phyloP scores from a whole-genome alignment of 139 green algal genomes.

The Chlorella sp. region DNA sequence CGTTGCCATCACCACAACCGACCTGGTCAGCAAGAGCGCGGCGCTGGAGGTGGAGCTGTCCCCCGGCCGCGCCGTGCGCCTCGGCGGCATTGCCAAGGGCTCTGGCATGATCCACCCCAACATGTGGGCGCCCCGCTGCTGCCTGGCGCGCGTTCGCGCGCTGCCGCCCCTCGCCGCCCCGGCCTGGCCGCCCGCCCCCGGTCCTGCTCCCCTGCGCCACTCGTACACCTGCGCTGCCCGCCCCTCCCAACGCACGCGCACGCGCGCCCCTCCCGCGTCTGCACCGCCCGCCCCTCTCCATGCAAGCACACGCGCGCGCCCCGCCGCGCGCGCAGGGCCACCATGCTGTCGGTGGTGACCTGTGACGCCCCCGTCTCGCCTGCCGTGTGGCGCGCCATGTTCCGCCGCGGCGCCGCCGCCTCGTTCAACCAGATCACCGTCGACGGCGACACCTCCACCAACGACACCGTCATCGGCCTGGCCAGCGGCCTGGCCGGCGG shows the following conservation, averaged over 20 bases:
- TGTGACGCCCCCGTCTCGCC: conserved; percentile 85
- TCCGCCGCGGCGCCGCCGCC: conserved; percentile 61
- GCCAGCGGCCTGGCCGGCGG: conserved; percentile 68
- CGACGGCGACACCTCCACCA: conserved; percentile 87
- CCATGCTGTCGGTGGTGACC: conserved; percentile 96
- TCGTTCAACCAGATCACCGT: conserved; percentile 89
- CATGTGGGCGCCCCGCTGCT: conserved; percentile 87
- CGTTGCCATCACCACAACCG: conserved; percentile 92
- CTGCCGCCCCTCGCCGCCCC: too few relatives aligned
- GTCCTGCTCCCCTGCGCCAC: too few relatives aligned
- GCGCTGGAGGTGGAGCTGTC: conserved; percentile 73
- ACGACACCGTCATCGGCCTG: conserved; percentile 81
- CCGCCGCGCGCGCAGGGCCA: conserved; percentile 61
- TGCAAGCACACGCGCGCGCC: background rate
- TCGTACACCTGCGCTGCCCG: too few relatives aligned
- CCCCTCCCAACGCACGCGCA: too few relatives aligned
- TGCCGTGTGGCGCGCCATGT: conserved; percentile 79
- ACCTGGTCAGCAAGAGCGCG: conserved; percentile 86
- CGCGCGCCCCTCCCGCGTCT: too few relatives aligned
- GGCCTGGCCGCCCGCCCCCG: too few relatives aligned
- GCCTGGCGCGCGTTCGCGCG: too few relatives aligned
- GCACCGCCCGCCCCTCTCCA: too few relatives aligned
- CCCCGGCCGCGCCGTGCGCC: conserved; percentile 61
- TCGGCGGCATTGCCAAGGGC: conserved; percentile 97
- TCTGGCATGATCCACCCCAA: conserved; percentile 99